Conservation (phyloP, 805 yeast genomes). For the Ogataea salicorniae region DNA sequence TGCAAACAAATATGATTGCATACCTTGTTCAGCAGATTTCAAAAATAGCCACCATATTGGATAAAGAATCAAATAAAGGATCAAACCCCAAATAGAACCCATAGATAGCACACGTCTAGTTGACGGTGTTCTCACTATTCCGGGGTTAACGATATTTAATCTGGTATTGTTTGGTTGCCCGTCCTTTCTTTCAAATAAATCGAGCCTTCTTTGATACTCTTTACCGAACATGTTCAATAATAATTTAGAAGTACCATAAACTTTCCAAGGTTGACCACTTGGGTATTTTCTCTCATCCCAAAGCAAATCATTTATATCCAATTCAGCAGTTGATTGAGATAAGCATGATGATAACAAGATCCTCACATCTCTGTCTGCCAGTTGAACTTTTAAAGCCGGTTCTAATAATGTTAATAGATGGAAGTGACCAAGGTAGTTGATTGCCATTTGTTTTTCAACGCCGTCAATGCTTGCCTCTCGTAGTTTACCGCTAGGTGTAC, state of each 20-base stretch:
- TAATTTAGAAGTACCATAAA: slow-evolving; percentile 79
- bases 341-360: slow-evolving; percentile 75
- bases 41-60: slow-evolving; percentile 82
- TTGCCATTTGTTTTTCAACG: slow-evolving; percentile 76
- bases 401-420: slow-evolving; percentile 74
- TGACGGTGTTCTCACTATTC: slow-evolving; percentile 83
- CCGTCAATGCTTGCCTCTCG: slow-evolving; percentile 76
- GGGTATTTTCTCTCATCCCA: slow-evolving; percentile 61
- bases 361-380: slow-evolving; percentile 91
- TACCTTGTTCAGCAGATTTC: slow-evolving; percentile 73
- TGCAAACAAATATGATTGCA: slow-evolving; percentile 69
- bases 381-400: slow-evolving; percentile 85
- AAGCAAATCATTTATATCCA: slow-evolving; percentile 59
- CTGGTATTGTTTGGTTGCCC: slow-evolving; percentile 65
- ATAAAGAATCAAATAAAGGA: slow-evolving; percentile 62
- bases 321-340: slow-evolving; percentile 65
- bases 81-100: slow-evolving; percentile 59
- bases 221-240: slow-evolving; percentile 69
- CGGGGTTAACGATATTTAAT: slow-evolving; percentile 82
- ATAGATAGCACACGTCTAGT: slow-evolving; percentile 72
- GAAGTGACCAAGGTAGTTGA: slow-evolving; percentile 75
- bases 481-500: slow-evolving; percentile 62
- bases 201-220: slow-evolving; percentile 67
- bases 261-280: slow-evolving; percentile 58
- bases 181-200: slow-evolving; percentile 59